Evolutionary conservation across 2,329 filamentous ascomycete genomes (phyloP).

Genomic region (Sordariomycetes sp.): DNA sequence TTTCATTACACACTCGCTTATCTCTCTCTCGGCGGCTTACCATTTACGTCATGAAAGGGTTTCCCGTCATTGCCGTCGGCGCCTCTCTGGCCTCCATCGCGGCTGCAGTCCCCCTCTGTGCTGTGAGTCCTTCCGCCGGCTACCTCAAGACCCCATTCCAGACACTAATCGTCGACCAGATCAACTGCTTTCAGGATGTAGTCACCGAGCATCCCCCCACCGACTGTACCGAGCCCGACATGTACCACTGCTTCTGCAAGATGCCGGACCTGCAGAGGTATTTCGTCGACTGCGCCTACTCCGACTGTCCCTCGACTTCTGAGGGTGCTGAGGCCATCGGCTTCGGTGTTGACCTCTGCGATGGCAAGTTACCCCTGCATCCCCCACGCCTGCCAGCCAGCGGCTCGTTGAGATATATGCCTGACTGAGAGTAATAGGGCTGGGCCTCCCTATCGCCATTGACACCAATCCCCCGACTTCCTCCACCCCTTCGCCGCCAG

Average conservation of each 20-base stretch:
- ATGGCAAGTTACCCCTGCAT: slow-evolving; percentile 1
- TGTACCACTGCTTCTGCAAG: slow-evolving; percentile 20
- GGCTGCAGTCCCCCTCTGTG: slow-evolving; percentile 8
- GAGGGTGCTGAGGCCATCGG: slow-evolving; percentile 8
- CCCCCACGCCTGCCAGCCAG: not conserved
- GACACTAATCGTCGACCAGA: slow-evolving; percentile 1
- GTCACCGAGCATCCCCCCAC: slow-evolving; percentile 16
- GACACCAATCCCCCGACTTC: not conserved
- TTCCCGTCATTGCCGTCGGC: slow-evolving; percentile 4
- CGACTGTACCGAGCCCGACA: slow-evolving; percentile 16
- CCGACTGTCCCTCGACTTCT: slow-evolving; percentile 6
- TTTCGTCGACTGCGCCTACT: slow-evolving; percentile 14
- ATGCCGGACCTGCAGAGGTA: slow-evolving; percentile 12
- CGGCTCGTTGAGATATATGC: not conserved
- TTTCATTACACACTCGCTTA: not conserved
- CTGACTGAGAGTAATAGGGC: not conserved
- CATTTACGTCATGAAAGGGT: slow-evolving; percentile 2
- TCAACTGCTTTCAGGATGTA: slow-evolving; percentile 15
- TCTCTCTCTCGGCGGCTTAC: not conserved
- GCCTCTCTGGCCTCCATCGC: slow-evolving; percentile 7
- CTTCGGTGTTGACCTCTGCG: slow-evolving; percentile 22
- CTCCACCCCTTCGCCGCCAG: not conserved
- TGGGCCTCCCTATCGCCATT: slow-evolving; percentile 3
- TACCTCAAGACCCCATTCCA: not conserved
- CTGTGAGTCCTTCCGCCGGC: not conserved